Base-by-base conservation (phyloP, 495 filamentous ascomycete genomes). In the Chaetomidium leptoderma region DNA sequence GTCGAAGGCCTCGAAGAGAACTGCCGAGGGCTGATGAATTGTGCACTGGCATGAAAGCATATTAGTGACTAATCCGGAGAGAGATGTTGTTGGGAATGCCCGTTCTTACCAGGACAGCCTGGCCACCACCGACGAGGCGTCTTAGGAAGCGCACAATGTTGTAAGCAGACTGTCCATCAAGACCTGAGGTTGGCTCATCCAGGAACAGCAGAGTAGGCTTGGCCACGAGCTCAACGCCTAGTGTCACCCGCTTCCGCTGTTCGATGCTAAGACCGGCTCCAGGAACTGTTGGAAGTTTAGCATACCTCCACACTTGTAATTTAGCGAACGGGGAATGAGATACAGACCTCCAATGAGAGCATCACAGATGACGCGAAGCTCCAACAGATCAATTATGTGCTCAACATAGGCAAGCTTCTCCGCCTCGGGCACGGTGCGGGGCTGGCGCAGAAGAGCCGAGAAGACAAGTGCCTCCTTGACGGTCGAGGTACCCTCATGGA, bases 151-250 rank as follows among this genome's bases (percentile, higher is more conserved):
- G 78, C 13, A 92, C 78, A 61, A 96, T 91, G 0, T 83, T 86
- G 72, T 79, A 90, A 0, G 90, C 89, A 3, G 84, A 85, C 62
- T 95, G 89, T 36, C 83, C 86, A 70, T 97, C 92, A 13, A 96
- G 81, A 53, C 92, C 92, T 39, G 83, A 86, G 1, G 87, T 91
- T 1, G 89, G 88, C 61, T 91, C 87, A 59, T 91, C 87, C n/a
- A 91, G 68, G 66, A 90, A 91, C 3, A 90, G 37, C 0, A 91
- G 76, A 42, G 81, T 83, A 0, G 92, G 92, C 66, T 91, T 93
- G 7, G 92, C 90, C 2, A 88, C 91, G 4, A 97, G 74, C 66
- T 97, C 92, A 10, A 97, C 92, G 55, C 88, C 92, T 55, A 97
- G 95, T 2, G 92, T 96, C 3, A 95, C 61, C 42, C 84, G 54